phyloP scores from a whole-genome alignment of 208 protist genomes.

The Trypanosoma boissoni region DNA sequence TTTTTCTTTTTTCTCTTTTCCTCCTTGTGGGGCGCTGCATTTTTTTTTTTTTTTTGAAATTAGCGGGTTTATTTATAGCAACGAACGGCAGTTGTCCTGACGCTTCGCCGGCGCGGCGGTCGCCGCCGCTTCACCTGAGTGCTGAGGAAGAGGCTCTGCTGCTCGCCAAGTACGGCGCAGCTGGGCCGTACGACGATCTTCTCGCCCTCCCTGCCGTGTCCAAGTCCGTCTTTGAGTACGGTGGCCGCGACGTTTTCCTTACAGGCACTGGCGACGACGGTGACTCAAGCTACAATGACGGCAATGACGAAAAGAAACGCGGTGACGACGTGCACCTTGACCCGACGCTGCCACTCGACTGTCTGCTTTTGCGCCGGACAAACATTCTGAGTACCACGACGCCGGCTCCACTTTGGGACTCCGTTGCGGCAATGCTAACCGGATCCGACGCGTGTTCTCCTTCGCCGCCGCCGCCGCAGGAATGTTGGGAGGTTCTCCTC shows the following conservation, averaged over 20 bases:
- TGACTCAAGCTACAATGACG: slow-evolving; percentile 13
- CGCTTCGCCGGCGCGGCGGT: slow-evolving; percentile 4
- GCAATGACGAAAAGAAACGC: not conserved
- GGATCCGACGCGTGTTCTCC: not conserved
- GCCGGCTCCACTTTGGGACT: slow-evolving; percentile 18
- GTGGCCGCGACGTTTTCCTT: slow-evolving; percentile 63
- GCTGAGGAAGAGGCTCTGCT: slow-evolving; percentile 61
- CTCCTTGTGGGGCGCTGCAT: no score
- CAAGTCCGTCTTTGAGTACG: slow-evolving; percentile 57
- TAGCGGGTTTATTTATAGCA: no score
- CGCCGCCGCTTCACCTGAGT: slow-evolving; percentile 19
- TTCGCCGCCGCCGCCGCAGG: not conserved
- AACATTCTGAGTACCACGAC: slow-evolving; percentile 25
- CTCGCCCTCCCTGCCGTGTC: slow-evolving; percentile 49
- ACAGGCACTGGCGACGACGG: slow-evolving; percentile 42
- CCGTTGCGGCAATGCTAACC: slow-evolving; percentile 20
- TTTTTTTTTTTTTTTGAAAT: no score
- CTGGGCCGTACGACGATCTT: slow-evolving; percentile 48
- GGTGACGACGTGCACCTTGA: no score
- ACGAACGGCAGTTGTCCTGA: no score
- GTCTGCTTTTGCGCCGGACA: slow-evolving; percentile 40
- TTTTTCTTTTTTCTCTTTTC: no score
- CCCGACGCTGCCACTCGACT: slow-evolving; percentile 40
- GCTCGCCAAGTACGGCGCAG: slow-evolving; percentile 71
- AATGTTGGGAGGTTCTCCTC: no score